These are phyloP conservation scores for Lobosporangium transversale DNA, from an alignment of 192 early-diverging fungal genomes.

Conservation along the genomic window DNA sequence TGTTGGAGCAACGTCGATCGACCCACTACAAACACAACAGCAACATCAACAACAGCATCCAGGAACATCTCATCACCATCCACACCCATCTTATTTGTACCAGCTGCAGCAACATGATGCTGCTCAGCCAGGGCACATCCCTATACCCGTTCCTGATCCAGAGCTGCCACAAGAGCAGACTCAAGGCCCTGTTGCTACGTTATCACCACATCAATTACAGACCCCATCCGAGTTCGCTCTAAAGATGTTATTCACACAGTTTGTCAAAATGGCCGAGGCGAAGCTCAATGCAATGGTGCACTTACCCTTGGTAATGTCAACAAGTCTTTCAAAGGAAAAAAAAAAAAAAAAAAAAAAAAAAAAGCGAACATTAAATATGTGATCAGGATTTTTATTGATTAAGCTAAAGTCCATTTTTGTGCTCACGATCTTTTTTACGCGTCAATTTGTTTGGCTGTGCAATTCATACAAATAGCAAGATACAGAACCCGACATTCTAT, in stretches of 20 bases:
- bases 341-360: conserved; percentile 1
- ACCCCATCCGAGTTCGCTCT: conserved; percentile 67
- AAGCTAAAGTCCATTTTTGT: not conserved
- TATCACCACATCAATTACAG: conserved; percentile 46
- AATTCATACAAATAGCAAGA: conserved; percentile 69
- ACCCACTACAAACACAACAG: conserved; percentile 5
- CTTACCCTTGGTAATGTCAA: conserved; percentile 26
- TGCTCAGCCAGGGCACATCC: not conserved
- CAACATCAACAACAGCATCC: not conserved
- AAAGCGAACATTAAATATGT: too few relatives aligned
- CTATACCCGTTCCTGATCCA: not conserved
- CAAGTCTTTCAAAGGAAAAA: not conserved
- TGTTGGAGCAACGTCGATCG: conserved; percentile 22
- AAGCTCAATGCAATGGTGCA: conserved; percentile 62
- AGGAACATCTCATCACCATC: conserved; percentile 1
- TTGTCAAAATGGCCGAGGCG: conserved; percentile 65
- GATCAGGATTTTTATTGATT: not conserved
- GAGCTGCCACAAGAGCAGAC: conserved; percentile 11
- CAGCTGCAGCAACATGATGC: conserved; percentile 16
- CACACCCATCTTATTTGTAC: conserved; percentile 23
- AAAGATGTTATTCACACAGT: conserved; percentile 64
- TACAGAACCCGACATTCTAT: conserved; percentile 68
- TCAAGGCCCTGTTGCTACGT: not conserved
- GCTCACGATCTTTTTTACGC: not conserved
- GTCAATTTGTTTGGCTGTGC: not conserved